phyloP scores from a whole-genome alignment of 139 green algal species.

The Coelastrella sp. region DNA sequence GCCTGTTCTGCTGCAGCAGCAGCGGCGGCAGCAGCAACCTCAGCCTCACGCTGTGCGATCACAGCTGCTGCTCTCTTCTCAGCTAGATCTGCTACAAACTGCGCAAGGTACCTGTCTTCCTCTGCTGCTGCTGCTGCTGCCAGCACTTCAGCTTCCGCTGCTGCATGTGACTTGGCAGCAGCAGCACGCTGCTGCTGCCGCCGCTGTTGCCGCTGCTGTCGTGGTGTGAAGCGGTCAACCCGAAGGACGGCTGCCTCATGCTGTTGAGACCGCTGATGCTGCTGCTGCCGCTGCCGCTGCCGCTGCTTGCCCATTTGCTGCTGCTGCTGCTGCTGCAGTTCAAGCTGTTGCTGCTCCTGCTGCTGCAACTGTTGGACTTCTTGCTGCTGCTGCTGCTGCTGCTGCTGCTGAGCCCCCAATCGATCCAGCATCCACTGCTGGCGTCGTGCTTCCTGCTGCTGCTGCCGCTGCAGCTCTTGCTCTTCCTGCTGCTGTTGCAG shows the following conservation, averaged over 20 bases:
- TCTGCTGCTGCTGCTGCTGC: conserved; percentile 32
- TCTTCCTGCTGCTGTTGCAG: conserved; percentile 8
- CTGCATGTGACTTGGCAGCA: not conserved
- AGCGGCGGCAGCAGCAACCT: not conserved
- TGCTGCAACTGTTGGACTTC: not conserved
- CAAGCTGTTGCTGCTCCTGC: not conserved
- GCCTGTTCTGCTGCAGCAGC: not conserved
- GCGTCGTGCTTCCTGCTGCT: conserved; percentile 22
- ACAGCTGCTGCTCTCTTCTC: not conserved
- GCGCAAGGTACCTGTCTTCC: not conserved
- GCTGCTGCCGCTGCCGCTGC: not conserved
- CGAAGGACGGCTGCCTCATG: not conserved
- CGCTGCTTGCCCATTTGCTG: not conserved
- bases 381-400: not conserved
- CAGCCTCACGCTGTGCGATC: not conserved
- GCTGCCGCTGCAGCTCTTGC: conserved; percentile 15
- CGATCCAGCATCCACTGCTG: not conserved
- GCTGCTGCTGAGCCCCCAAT: not conserved
- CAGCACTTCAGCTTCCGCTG: not conserved
- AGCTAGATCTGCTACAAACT: not conserved
- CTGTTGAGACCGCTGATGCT: not conserved
- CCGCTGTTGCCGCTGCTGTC: conserved; percentile 12
- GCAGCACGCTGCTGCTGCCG: conserved; percentile 4
- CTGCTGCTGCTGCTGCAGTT: not conserved
- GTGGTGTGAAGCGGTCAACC: not conserved